Conservation (phyloP, 495 filamentous ascomycete species). For the Clohesyomyces aquaticus region DNA sequence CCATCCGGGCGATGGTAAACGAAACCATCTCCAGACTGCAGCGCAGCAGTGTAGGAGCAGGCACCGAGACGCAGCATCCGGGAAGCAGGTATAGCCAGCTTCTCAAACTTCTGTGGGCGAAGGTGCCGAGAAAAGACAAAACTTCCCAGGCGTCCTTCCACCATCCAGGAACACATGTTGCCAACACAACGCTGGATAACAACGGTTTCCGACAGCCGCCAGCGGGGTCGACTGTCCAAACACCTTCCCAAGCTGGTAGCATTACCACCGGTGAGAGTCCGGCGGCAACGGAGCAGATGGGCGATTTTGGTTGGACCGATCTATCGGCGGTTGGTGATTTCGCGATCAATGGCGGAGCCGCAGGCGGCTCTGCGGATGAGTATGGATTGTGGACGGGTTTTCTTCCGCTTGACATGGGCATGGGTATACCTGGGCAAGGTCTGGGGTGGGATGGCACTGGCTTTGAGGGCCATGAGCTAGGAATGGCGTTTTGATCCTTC, state of each 20-base stretch:
- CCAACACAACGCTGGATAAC: conserved; percentile 48
- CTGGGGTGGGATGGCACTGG: conserved; percentile 32
- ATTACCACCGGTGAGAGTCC: conserved; percentile 34
- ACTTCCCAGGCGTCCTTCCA: conserved; percentile 34
- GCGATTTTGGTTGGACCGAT: conserved; percentile 64
- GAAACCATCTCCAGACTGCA: conserved; percentile 57
- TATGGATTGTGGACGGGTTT: conserved; percentile 31
- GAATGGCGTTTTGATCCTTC: conserved; percentile 30
- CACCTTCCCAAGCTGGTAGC: conserved; percentile 34
- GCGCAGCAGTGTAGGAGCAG: conserved; percentile 56
- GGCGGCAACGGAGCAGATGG: conserved; percentile 45
- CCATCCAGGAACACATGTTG: conserved; percentile 49
- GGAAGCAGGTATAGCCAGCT: conserved; percentile 60
- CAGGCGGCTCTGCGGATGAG: conserved; percentile 17
- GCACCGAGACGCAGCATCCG: conserved; percentile 51
- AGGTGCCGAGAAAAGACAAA: conserved; percentile 43
- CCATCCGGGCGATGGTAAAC: conserved; percentile 57
- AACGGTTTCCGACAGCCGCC: conserved; percentile 14
- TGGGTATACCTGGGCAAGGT: conserved; percentile 16
- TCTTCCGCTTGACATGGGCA: conserved; percentile 36
- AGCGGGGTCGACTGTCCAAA: conserved; percentile 5
- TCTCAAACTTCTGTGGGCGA: conserved; percentile 59
- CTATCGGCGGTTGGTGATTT: conserved; percentile 61
- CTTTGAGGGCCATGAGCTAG: conserved; percentile 27
- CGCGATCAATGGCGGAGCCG: conserved; percentile 45